Evolutionary conservation across 768 basidiomycete genomes (phyloP).

Genomic region (Tulasnella sp.): DNA sequence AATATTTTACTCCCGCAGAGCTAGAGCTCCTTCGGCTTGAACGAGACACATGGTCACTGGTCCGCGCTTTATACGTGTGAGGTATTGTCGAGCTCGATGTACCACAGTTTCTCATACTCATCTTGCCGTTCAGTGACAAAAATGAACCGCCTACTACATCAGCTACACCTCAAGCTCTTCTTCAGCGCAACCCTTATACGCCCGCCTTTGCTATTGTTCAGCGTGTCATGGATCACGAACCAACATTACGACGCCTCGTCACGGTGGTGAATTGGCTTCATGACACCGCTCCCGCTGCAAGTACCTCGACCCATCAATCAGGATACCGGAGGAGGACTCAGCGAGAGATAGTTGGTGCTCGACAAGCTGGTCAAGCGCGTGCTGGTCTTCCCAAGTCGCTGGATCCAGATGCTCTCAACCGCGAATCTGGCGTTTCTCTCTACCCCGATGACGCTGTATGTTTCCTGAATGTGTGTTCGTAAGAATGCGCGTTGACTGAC

Average conservation of each 20-base stretch:
- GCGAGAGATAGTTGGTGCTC: slow-evolving; percentile 55
- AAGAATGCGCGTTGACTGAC: background rate
- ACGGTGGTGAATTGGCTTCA: slow-evolving; percentile 82
- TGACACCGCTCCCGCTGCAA: slow-evolving; percentile 61
- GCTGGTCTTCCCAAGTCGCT: slow-evolving; percentile 59
- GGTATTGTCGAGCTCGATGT: background rate
- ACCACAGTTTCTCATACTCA: background rate
- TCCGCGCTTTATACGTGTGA: slow-evolving; percentile 60
- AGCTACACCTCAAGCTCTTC: slow-evolving; percentile 52
- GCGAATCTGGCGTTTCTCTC: slow-evolving; percentile 55
- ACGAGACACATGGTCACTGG: slow-evolving; percentile 74
- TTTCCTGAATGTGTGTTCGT: background rate
- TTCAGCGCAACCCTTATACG: slow-evolving; percentile 74
- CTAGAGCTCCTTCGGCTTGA: slow-evolving; percentile 66
- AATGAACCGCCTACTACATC: background rate
- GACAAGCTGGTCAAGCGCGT: slow-evolving; percentile 44
- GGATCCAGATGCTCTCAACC: slow-evolving; percentile 75
- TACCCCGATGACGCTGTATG: slow-evolving; percentile 77
- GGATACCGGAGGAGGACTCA: slow-evolving; percentile 81
- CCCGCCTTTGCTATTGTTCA: slow-evolving; percentile 73
- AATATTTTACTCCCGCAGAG: slow-evolving; percentile 43
- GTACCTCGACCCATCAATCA: slow-evolving; percentile 65
- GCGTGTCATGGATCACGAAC: slow-evolving; percentile 63
- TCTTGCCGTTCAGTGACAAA: background rate
- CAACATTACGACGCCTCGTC: slow-evolving; percentile 64